Evolutionary conservation across 768 basidiomycete genomes (phyloP).

Genomic region (Rickenella mellea): DNA sequence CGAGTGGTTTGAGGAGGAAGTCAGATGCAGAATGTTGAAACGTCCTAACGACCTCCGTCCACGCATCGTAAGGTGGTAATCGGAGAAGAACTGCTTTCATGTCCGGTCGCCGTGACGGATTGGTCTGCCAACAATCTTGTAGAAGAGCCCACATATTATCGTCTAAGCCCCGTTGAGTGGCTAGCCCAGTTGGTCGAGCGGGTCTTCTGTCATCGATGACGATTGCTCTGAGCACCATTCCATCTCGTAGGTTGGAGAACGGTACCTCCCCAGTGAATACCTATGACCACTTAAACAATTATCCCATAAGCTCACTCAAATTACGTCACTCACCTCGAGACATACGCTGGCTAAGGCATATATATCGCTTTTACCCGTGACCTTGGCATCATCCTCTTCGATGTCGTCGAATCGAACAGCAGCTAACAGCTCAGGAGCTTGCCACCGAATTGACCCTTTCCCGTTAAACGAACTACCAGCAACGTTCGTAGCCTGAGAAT

Average conservation of each 20-base stretch:
- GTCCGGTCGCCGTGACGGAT: conserved; percentile 25
- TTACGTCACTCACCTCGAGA: not conserved
- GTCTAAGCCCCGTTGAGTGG: conserved; percentile 32
- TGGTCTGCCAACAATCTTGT: conserved; percentile 31
- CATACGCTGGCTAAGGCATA: not conserved
- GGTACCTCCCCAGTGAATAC: not conserved
- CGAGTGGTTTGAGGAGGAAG: no score
- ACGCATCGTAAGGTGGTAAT: no score
- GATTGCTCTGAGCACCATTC: conserved; percentile 21
- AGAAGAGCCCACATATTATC: conserved; percentile 38
- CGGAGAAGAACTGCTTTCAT: not conserved
- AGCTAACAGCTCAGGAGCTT: conserved; percentile 47
- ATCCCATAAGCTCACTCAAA: not conserved
- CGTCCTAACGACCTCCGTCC: no score
- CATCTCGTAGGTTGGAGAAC: not conserved
- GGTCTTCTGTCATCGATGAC: conserved; percentile 37
- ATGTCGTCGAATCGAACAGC: conserved; percentile 39
- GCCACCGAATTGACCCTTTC: conserved; percentile 8
- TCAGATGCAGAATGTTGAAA: no score
- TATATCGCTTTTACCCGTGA: not conserved
- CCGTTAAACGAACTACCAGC: conserved; percentile 7
- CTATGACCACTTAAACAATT: not conserved
- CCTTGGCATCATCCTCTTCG: conserved; percentile 9
- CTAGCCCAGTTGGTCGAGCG: conserved; percentile 26
- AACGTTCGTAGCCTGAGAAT: conserved; percentile 22